Percentiles rank a stretch among this genome's conserved stretches.
These are phyloP conservation scores for Tylopilus felleus DNA, from an alignment of 768 basidiomycete species.

Conservation along the genomic window DNA sequence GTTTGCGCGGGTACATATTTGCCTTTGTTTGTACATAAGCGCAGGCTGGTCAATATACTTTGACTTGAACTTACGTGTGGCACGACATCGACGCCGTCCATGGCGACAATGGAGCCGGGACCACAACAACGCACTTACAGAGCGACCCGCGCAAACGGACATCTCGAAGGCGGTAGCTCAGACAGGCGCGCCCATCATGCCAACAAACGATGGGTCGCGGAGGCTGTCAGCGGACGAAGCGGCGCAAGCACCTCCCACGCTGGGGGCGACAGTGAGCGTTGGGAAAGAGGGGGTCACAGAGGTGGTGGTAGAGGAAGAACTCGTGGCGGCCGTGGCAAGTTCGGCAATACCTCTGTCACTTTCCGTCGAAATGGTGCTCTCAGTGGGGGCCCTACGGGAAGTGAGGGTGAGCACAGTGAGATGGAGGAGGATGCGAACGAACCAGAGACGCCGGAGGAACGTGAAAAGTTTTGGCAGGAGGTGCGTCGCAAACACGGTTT, in stretches of 20 bases:
- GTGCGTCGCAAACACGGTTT: conserved; percentile 38
- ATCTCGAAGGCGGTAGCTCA: conserved; percentile 14
- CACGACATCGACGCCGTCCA: conserved; percentile 8
- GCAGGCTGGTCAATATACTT: not conserved
- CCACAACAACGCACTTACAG: conserved; percentile 23
- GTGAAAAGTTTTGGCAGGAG: conserved; percentile 69
- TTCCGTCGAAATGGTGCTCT: conserved; percentile 27
- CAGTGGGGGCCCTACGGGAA: conserved; percentile 31
- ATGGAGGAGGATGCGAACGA: conserved; percentile 46
- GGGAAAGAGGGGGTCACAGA: conserved; percentile 61
- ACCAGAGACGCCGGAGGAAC: conserved; percentile 57
- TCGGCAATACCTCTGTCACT: conserved; percentile 40
- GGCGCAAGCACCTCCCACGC: conserved; percentile 35
- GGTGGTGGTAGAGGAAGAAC: conserved; percentile 49
- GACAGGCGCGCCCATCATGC: conserved; percentile 36
- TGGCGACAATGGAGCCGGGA: conserved; percentile 27
- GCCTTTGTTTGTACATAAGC: not conserved
- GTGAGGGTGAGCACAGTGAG: conserved; percentile 35
- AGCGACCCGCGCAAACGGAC: conserved; percentile 20
- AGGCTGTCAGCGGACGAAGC: conserved; percentile 33
- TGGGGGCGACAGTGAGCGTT: conserved; percentile 46
- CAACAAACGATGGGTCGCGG: conserved; percentile 64
- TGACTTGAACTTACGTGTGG: not conserved
- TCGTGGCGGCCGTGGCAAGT: conserved; percentile 35
- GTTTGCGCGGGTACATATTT: not conserved